Conservation (phyloP, 768 basidiomycete species). For the Dictyophora rubrovolvata region DNA sequence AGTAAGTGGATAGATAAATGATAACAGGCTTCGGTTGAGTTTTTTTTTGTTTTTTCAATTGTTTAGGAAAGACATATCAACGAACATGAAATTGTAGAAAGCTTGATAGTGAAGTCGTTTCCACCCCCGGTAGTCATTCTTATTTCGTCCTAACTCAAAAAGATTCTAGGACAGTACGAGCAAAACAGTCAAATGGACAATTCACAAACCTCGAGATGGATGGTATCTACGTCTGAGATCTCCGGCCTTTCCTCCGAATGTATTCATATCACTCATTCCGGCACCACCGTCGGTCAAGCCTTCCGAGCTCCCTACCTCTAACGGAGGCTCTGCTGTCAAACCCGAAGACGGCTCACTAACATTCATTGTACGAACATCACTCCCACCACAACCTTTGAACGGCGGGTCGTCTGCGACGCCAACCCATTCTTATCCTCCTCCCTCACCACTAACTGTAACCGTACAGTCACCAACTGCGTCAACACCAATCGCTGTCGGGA, state of each 20-base stretch:
- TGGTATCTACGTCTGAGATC: conserved; percentile 78
- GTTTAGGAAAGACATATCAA: conserved; percentile 61
- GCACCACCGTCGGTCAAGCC: conserved; percentile 9
- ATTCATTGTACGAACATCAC: conserved; percentile 1
- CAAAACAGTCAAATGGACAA: conserved; percentile 57
- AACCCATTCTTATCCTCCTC: conserved; percentile 29
- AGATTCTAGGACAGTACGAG: conserved; percentile 52
- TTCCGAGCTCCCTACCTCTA: conserved; percentile 1
- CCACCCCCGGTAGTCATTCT: neutral
- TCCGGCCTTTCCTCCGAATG: conserved; percentile 52
- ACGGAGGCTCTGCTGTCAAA: neutral
- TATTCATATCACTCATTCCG: conserved; percentile 24
- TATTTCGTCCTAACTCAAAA: neutral
- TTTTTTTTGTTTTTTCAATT: conserved; percentile 11
- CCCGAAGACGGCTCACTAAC: conserved; percentile 1
- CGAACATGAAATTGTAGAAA: conserved; percentile 68
- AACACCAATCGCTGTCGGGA: conserved; percentile 8
- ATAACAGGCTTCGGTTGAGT: neutral
- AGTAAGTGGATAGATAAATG: conserved; percentile 26
- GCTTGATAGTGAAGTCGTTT: conserved; percentile 47
- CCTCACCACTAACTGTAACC: conserved; percentile 14
- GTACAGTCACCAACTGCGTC: conserved; percentile 12
- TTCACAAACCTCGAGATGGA: conserved; percentile 70
- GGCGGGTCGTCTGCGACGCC: conserved; percentile 16
- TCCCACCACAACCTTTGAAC: neutral